Conservation (phyloP, 371 early-diverging fungal genomes). For the Mortierella sp. region DNA sequence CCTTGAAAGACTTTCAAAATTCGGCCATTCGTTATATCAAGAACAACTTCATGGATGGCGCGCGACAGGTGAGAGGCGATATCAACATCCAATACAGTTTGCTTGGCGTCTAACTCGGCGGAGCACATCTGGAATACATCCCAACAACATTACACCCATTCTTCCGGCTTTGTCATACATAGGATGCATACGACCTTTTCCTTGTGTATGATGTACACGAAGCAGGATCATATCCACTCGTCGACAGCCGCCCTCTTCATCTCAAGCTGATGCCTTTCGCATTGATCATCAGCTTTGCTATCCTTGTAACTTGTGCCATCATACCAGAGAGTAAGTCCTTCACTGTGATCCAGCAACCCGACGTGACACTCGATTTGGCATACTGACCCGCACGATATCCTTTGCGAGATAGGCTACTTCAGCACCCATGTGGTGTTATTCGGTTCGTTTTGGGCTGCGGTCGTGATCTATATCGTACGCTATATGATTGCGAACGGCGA, state of each 20-base stretch:
- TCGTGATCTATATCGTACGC: conserved; percentile 17
- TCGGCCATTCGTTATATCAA: conserved; percentile 88
- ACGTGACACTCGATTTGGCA: neutral
- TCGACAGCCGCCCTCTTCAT: conserved; percentile 28
- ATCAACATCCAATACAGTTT: neutral
- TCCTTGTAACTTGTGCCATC: conserved; percentile 29
- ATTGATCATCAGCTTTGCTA: conserved; percentile 29
- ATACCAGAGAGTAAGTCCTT: conserved; percentile 37
- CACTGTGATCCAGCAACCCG: neutral
- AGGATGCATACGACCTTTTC: conserved; percentile 53
- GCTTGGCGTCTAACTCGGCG: neutral
- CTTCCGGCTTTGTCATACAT: neutral
- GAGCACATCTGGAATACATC: too few species aligned
- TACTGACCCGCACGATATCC: too few species aligned
- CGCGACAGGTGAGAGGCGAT: conserved; percentile 71
- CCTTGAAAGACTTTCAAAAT: conserved; percentile 85
- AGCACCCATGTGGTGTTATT: conserved; percentile 32
- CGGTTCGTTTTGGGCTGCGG: conserved; percentile 37
- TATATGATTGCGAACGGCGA: conserved; percentile 37
- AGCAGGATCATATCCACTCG: conserved; percentile 13
- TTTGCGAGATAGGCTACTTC: conserved; percentile 9
- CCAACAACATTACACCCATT: too few species aligned
- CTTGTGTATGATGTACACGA: conserved; percentile 45
- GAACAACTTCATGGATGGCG: conserved; percentile 95
- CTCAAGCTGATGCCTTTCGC: conserved; percentile 27